These are phyloP conservation scores for Leucocoprinus leucothites DNA, from an alignment of 768 basidiomycete genomes.

Conservation along the genomic window DNA sequence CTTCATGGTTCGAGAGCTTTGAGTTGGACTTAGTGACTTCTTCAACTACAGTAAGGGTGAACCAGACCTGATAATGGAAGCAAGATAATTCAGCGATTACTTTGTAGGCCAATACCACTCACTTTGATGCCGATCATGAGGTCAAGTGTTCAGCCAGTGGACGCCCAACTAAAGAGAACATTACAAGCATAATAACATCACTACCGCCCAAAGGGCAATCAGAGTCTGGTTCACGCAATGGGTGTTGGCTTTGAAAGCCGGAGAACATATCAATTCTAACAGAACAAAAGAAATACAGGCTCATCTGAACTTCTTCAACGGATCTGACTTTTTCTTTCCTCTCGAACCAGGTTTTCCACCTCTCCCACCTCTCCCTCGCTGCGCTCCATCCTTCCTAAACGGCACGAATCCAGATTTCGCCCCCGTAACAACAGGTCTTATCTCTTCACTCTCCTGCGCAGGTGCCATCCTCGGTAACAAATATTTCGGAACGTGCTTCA, in stretches of 20 bases:
- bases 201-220: too few relatives aligned
- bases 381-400: constrained; percentile 66
- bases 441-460: constrained; percentile 38
- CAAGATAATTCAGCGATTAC: too few relatives aligned
- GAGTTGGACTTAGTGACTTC: too few relatives aligned
- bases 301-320: constrained; percentile 66
- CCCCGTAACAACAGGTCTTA: constrained; percentile 20
- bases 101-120: too few relatives aligned
- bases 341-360: constrained; percentile 46
- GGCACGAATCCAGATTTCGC: constrained; percentile 53
- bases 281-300: neutral
- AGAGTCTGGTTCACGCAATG: neutral
- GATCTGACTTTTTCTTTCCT: constrained; percentile 76
- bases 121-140: too few relatives aligned
- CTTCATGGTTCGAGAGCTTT: too few relatives aligned
- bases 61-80: too few relatives aligned
- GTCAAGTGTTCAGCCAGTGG: too few relatives aligned
- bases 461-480: constrained; percentile 79
- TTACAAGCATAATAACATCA: too few relatives aligned
- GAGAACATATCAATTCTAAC: neutral
- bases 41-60: too few relatives aligned
- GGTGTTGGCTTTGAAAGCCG: neutral
- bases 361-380: constrained; percentile 54
- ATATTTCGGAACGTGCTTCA: constrained; percentile 95
- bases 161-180: too few relatives aligned